These are phyloP conservation scores for Fusarium buharicum DNA, from an alignment of 2,329 filamentous ascomycete genomes.

Conservation along the genomic window DNA sequence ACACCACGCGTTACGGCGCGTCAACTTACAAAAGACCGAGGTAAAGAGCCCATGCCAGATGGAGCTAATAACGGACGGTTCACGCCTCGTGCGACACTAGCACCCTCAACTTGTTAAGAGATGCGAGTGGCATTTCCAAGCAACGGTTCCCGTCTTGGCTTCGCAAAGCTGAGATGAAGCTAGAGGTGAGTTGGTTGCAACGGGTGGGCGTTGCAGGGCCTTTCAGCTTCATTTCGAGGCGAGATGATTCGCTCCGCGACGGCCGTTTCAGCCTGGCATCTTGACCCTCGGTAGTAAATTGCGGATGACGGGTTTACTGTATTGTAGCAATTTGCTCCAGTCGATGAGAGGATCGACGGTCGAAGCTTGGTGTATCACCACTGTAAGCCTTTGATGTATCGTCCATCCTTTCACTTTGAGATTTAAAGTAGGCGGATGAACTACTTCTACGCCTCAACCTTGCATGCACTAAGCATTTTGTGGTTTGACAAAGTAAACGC, in stretches of 20 bases:
- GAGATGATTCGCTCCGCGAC: slow-evolving; percentile 2
- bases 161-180: slow-evolving; percentile 1
- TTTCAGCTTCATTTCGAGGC: slow-evolving; percentile 9
- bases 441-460: background rate
- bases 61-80: slow-evolving; percentile 12
- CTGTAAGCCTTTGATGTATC: background rate
- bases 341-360: slow-evolving; percentile 11
- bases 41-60: slow-evolving; percentile 2
- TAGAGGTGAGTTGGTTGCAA: slow-evolving; percentile 10
- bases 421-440: background rate
- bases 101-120: slow-evolving; percentile 2
- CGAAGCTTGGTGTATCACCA: slow-evolving; percentile 16
- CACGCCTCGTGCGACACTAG: slow-evolving; percentile 13
- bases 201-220: slow-evolving; percentile 13
- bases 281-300: background rate
- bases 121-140: slow-evolving; percentile 11
- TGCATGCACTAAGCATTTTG: slow-evolving; percentile 2
- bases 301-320: slow-evolving; percentile 6
- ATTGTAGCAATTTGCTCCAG: slow-evolving; percentile 1
- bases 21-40: slow-evolving; percentile 11
- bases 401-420: background rate
- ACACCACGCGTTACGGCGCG: slow-evolving; percentile 12
- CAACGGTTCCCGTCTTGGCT: slow-evolving; percentile 33
- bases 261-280: slow-evolving; percentile 16
- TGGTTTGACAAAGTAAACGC: background rate